Conservation (phyloP, 805 yeast genomes). For the Dipodascopsis tothii region DNA sequence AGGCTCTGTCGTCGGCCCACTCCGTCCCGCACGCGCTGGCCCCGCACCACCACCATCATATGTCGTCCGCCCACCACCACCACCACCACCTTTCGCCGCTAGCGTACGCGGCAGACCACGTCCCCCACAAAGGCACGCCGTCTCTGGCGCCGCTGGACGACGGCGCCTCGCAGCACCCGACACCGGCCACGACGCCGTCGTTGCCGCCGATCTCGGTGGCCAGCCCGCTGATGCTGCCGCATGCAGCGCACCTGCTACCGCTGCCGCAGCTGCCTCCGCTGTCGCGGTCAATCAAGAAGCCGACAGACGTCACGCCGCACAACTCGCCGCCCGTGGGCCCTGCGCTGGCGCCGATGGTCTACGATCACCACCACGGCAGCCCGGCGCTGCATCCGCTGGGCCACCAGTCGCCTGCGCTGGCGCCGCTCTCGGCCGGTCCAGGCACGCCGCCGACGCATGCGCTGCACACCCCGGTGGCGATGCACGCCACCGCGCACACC, state of each 20-base stretch:
- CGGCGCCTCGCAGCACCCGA: background rate
- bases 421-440: background rate
- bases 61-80: background rate
- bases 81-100: background rate
- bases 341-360: conserved; percentile 2
- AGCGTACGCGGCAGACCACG: background rate
- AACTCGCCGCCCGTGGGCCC: conserved; percentile 10
- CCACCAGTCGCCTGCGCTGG: background rate
- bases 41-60: background rate
- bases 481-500: background rate
- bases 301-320: conserved; percentile 19
- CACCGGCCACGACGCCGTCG: background rate
- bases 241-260: background rate
- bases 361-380: background rate
- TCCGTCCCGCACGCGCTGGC: background rate
- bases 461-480: background rate
- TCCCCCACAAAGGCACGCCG: background rate
- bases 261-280: conserved; percentile 7
- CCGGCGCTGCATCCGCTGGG: background rate
- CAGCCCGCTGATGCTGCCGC: conserved; percentile 1
- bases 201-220: background rate
- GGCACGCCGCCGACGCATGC: background rate
- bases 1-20: background rate
- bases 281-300: conserved; percentile 12
- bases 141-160: background rate